Base-by-base conservation (phyloP, 305 asterid genomes). In the Galium porrigens region DNA sequence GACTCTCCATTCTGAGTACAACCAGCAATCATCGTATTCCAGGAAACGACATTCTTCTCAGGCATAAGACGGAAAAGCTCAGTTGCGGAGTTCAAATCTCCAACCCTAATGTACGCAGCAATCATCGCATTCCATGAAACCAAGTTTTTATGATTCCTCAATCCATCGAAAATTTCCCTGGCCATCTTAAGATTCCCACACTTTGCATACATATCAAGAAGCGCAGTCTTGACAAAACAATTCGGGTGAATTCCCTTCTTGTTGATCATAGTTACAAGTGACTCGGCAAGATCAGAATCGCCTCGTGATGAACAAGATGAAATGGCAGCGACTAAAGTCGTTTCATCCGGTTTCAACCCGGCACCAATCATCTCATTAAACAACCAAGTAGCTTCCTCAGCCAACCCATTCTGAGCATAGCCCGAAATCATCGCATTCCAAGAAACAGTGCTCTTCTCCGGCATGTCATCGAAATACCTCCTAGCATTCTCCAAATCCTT, bases 351-450 rank as follows among this genome's bases (percentile, higher is more conserved):
- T 65, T 39, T 9, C 68, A 83, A 70, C 36, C 85, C 92, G 49
- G 42, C 55, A 64, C 54, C 68, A 76, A 80, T 59, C 96, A 88
- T 86, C 77, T 79, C 79, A 64, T 66, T 65, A 64, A 84, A 88
- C 78, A 83, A 74, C 68, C 41, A 18, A 15, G 81, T 64, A 33
- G 85, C 84, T 70, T 86, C 88, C 56, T 81, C 77, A 46, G 75
- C 59, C 36, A 65, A 71, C 64, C 87, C 91, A 65, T 78, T 85
- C 54, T 84, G 89, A 56, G 82, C 85, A 66, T 85, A 87, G 18
- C 87, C 94, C 0, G 90, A 79, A 64, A 88, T 67, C 85, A 88
- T 85, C 36, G 96, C 94, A 48, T 88, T 88, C 94, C 96, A 88
- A 0, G 94, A 83, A 56, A 86, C 85, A 11, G 82, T 76, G 32